Evolutionary conservation across 371 early-diverging fungal genomes (phyloP).

Genomic region (Actinomortierella wolfii): DNA sequence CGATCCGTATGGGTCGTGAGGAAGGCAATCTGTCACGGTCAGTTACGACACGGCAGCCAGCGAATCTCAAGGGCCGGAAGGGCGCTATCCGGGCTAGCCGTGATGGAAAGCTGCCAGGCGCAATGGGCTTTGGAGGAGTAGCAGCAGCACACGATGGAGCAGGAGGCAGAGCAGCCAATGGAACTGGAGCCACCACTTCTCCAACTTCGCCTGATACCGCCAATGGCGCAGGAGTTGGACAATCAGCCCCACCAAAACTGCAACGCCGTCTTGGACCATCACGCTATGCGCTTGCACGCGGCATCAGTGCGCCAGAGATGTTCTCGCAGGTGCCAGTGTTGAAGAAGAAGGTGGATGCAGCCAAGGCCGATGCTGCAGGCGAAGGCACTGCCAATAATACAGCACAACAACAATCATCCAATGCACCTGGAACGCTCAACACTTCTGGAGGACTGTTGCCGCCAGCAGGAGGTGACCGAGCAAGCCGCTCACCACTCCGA

Average conservation of each 20-base stretch:
- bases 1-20: constrained; percentile 40
- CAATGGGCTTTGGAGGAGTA: background rate
- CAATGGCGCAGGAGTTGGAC: constrained; percentile 32
- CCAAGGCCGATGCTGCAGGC: constrained; percentile 4
- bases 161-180: background rate
- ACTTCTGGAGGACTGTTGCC: constrained; percentile 25
- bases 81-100: constrained; percentile 24
- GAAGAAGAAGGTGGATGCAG: constrained; percentile 26
- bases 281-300: constrained; percentile 21
- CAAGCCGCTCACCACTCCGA: constrained; percentile 28
- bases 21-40: constrained; percentile 36
- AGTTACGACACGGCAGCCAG: constrained; percentile 26
- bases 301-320: constrained; percentile 44
- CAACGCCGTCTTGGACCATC: constrained; percentile 25
- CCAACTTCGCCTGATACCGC: background rate
- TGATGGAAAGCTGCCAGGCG: constrained; percentile 16
- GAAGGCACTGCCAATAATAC: background rate
- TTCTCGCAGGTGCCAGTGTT: constrained; percentile 20
- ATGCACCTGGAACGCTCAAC: constrained; percentile 22
- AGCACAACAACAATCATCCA: background rate
- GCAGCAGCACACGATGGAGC: too few relatives aligned
- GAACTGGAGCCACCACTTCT: background rate
- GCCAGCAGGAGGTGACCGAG: constrained; percentile 37
- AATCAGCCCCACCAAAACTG: constrained; percentile 5
- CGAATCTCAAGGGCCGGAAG: constrained; percentile 10